These are phyloP conservation scores for Mortierella sp. DNA, from an alignment of 371 early-diverging fungal species.

Conservation along the genomic window DNA sequence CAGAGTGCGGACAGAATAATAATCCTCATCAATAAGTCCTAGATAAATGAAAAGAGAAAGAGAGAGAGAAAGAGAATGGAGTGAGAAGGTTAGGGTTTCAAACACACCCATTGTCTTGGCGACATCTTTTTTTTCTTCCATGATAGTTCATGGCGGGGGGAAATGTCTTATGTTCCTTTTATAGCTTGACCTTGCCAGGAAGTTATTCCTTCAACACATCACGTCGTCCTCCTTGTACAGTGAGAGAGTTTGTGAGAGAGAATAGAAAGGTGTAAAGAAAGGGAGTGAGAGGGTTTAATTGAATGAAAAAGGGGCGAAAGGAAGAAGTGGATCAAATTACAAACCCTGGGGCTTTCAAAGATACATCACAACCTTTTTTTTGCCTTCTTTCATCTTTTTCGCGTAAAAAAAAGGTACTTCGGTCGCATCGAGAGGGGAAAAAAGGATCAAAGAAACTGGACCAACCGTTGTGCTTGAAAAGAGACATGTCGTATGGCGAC, in stretches of 20 bases:
- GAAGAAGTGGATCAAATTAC: no score
- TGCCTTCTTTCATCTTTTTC: neutral
- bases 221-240: no score
- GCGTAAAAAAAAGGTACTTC: neutral
- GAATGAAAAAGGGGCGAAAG: no score
- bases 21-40: neutral
- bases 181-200: neutral
- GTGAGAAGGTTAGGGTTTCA: neutral
- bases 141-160: neutral
- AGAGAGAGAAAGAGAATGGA: neutral
- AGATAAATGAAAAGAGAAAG: neutral
- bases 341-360: neutral
- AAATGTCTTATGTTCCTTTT: neutral
- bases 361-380: neutral
- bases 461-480: neutral
- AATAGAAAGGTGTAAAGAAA: no score
- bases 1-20: neutral
- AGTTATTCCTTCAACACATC: no score
- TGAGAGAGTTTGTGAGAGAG: no score
- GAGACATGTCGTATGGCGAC: no score
- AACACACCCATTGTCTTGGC: neutral
- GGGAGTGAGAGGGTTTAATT: no score
- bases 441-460: constrained; percentile 6
- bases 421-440: neutral
- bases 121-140: neutral